These are phyloP conservation scores for Hanseniaspora nectarophila DNA, from an alignment of 805 yeast species.

Conservation along the genomic window DNA sequence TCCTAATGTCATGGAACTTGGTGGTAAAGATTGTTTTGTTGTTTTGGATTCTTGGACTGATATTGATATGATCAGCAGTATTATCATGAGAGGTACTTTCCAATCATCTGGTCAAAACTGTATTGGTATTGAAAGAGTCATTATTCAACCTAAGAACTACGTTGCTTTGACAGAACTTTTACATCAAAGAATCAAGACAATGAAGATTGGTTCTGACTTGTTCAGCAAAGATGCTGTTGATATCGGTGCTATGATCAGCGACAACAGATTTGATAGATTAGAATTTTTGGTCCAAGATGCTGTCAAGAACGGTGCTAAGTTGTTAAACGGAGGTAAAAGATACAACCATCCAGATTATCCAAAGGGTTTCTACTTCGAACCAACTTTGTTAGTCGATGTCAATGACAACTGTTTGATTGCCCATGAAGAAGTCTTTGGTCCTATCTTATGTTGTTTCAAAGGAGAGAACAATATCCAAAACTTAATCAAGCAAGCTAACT, in stretches of 20 bases:
- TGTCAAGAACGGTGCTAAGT: slow-evolving; percentile 64
- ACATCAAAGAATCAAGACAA: slow-evolving; percentile 41
- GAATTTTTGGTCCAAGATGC: slow-evolving; percentile 64
- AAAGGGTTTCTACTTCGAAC: slow-evolving; percentile 85
- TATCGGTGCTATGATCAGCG: slow-evolving; percentile 90
- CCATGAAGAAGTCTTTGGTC: slow-evolving; percentile 88
- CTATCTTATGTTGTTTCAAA: slow-evolving; percentile 66
- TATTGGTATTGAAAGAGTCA: slow-evolving; percentile 90
- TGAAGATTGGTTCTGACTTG: slow-evolving; percentile 80
- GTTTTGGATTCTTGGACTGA: slow-evolving; percentile 71
- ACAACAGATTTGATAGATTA: slow-evolving; percentile 54
- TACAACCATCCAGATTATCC: slow-evolving; percentile 85
- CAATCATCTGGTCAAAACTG: slow-evolving; percentile 98
- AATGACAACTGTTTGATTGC: slow-evolving; percentile 68
- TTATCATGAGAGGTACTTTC: slow-evolving; percentile 87
- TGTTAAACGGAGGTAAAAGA: slow-evolving; percentile 70
- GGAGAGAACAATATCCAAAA: slow-evolving; percentile 49
- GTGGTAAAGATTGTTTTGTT: slow-evolving; percentile 89
- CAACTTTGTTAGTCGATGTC: slow-evolving; percentile 78
- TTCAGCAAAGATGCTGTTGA: slow-evolving; percentile 86
- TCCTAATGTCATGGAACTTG: slow-evolving; percentile 90
- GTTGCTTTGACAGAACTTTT: slow-evolving; percentile 48
- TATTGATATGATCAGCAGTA: slow-evolving; percentile 50
- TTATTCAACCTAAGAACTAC: slow-evolving; percentile 63
- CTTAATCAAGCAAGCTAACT: slow-evolving; percentile 67